These are phyloP conservation scores for Solanum gracilifrons DNA, from an alignment of 257 asterid species.

Conservation along the genomic window DNA sequence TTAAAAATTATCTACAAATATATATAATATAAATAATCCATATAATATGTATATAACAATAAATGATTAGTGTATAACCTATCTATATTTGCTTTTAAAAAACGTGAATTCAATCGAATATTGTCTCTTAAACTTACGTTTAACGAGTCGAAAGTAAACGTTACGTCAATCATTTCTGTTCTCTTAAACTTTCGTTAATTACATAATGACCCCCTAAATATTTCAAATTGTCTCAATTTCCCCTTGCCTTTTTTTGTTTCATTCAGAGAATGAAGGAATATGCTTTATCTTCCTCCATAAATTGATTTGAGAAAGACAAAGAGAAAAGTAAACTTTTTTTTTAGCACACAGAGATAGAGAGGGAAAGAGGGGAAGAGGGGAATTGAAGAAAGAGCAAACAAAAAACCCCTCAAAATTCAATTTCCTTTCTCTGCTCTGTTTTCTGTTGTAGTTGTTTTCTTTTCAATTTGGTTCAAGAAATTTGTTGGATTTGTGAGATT, in stretches of 20 bases:
- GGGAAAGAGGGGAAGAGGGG: not conserved
- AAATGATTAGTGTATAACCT: not conserved
- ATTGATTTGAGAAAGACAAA: not conserved
- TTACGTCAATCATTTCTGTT: not conserved
- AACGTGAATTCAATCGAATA: not conserved
- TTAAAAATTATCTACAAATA: no score
- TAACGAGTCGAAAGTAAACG: not conserved
- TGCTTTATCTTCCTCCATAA: constrained; percentile 12
- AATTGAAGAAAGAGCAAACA: constrained; percentile 15
- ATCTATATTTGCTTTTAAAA: not conserved
- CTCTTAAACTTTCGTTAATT: not conserved
- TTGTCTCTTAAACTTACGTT: no score
- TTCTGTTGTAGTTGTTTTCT: not conserved
- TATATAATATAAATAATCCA: no score
- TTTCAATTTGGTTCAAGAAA: not conserved
- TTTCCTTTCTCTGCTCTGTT: not conserved
- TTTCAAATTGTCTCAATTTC: not conserved
- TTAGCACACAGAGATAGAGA: not conserved
- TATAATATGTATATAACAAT: no score
- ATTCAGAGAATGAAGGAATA: constrained; percentile 23
- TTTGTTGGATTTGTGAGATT: not conserved
- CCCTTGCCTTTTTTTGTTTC: constrained; percentile 3
- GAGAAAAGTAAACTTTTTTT: not conserved
- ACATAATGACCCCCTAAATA: not conserved
- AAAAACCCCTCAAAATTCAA: constrained; percentile 4